Evolutionary conservation across 345 rosid genomes (phyloP), one percentile per base, ranked within the genome.

Genomic region (Ceriops decandra): DNA sequence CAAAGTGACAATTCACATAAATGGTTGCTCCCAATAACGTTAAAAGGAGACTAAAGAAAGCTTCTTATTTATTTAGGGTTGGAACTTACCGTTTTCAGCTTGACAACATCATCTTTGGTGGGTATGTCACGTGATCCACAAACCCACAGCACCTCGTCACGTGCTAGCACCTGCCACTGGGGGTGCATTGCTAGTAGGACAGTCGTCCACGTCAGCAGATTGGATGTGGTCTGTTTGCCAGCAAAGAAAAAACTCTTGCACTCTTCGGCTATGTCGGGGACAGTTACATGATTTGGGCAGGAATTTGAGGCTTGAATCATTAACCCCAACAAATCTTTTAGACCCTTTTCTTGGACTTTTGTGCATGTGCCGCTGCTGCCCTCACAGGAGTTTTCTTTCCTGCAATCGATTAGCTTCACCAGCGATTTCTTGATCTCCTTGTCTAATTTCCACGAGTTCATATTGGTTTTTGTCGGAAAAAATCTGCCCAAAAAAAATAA

Each of bases 151-250:
- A 87, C 83, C 70, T 91, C 97, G 53, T 87, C 85, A 76, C 95
- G 85, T 46, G 91, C 97, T 52, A 58, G 67, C 31, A 60, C 77
- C 74, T 91, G 97, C 95, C 97, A 88, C 1, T 82, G 5, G 13
- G 74, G 77, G 64, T 88, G 83, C 72, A 79, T 70, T 17, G 87
- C 76, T 7, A 91, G 71, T 60, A 84, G 68, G 57, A 91, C 76
- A 70, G 83, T 72, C 5, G 89, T 84, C 97, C 97, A 90, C 47
- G 81, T 81, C 11, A 88, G 86, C 64, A 85, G 66, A 27, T 72
- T 76, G 5, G 95, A 77, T 0, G 92, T 87, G 68, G 92, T 91
- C 72, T 88, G 89, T 64, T 87, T 84, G 8, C 92, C 92, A 5
- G 90, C 90, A 4, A 88, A 67, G 76, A 85, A 83, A 68, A 90